Evolutionary conservation across 495 filamentous ascomycete genomes (phyloP).

Genomic region (Aspergillus indologenus): DNA sequence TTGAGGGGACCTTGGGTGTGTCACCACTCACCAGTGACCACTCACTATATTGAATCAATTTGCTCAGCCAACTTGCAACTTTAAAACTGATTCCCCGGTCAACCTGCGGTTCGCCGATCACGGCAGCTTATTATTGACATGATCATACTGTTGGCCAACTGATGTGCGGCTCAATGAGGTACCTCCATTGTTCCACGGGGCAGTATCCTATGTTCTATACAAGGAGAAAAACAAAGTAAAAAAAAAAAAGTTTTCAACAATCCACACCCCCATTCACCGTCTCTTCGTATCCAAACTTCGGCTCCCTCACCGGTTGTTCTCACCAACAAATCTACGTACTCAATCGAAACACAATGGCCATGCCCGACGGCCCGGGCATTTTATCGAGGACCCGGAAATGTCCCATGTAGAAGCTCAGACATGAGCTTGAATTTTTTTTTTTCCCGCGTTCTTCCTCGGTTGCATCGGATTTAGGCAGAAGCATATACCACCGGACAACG

Average conservation of each 20-base stretch:
- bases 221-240: no score
- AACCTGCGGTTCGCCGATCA: constrained; percentile 13
- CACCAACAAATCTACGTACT: not conserved
- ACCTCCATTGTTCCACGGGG: not conserved
- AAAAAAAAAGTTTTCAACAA: no score
- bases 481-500: not conserved
- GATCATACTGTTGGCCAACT: not conserved
- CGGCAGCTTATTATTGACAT: constrained; percentile 10
- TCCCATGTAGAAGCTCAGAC: not conserved
- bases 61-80: constrained; percentile 3
- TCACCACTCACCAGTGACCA: no score
- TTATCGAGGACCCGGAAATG: not conserved
- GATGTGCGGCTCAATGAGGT: constrained; percentile 1
- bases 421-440: not conserved
- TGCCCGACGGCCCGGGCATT: not conserved
- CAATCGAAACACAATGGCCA: not conserved
- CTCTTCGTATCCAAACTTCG: not conserved
- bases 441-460: no score
- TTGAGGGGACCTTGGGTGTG: not conserved
- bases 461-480: not conserved
- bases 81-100: constrained; percentile 1
- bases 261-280: no score
- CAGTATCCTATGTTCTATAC: no score
- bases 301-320: not conserved
- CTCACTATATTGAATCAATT: no score